Evolutionary conservation across 2,329 filamentous ascomycete genomes (phyloP), one percentile per base, ranked within the genome.

Genomic region (Fusarium subtropicale): DNA sequence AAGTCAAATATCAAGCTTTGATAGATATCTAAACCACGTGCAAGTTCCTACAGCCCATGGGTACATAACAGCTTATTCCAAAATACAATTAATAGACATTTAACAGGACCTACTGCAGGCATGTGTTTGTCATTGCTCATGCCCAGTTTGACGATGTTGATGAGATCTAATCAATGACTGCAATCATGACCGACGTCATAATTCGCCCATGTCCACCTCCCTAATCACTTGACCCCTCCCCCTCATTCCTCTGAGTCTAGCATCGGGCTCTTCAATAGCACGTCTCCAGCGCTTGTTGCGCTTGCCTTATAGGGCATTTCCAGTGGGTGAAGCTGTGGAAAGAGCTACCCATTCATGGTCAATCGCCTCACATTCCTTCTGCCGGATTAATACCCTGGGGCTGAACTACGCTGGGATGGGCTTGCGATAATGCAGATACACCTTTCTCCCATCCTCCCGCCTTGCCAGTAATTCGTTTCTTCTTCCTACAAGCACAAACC

Each of bases 181-280:
- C 51, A 46, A 13, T 30, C 20, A 13, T 3, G 11, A 41, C 55
- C 69, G 72, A 74, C 72, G 72, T 74, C 72, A 74, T 74, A 42
- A 41, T 10, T 69, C 69, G 61, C 69, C 64, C 24, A 52, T 47
- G 61, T 47, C 26, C 33, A 33, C 39, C 22, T 42, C 11, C 36
- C 34, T 44, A 71, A 68, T 70, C 66, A 68, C 31, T 64, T 65
- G 56, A 44, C 53, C 68, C 71, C 68, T 56, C 71, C 70, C 69
- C 70, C 66, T 72, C 70, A 71, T 62, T 59, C 57, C 51, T 45
- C 36, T 26, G 39, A 47, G 39, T 38, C 30, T 24, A 22, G 16
- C 22, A 41, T 26, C 28, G 10, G n/a, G 15, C 9, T 33, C 46
- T 34, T 30, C 10, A 31, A 42, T 50, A 16, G 30, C 36, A 26